phyloP scores from a whole-genome alignment of 2,329 filamentous ascomycete genomes.

The Calonectria pteridis region DNA sequence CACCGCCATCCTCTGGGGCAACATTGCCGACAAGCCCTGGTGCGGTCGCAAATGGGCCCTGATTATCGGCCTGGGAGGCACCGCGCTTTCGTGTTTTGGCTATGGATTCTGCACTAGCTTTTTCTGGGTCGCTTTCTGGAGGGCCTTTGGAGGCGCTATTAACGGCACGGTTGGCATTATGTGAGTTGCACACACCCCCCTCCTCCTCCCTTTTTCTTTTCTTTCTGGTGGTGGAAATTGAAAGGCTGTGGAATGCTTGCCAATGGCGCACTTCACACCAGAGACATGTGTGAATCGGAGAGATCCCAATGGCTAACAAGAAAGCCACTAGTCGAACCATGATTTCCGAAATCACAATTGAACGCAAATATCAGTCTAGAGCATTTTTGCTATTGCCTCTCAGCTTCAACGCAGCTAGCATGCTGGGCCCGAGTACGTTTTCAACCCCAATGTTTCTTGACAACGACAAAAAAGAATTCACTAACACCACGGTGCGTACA shows the following conservation, averaged over 20 bases:
- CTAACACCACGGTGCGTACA: conserved; percentile 35
- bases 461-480: not conserved
- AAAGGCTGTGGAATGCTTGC: not conserved
- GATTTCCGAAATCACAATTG: conserved; percentile 62
- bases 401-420: conserved; percentile 62
- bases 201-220: not conserved
- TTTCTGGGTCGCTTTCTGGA: conserved; percentile 72
- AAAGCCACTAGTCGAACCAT: conserved; percentile 55
- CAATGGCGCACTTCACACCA: not conserved
- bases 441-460: not conserved
- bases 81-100: conserved; percentile 75
- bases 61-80: conserved; percentile 77
- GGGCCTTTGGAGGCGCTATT: conserved; percentile 71
- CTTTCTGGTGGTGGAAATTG: not conserved
- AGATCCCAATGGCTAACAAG: conserved; percentile 6
- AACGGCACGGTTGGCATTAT: conserved; percentile 65
- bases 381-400: conserved; percentile 62
- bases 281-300: not conserved
- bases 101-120: conserved; percentile 80
- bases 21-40: conserved; percentile 69
- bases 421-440: conserved; percentile 58
- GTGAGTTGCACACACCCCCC: conserved; percentile 46
- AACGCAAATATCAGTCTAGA: conserved; percentile 61
- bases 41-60: conserved; percentile 77
- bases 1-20: conserved; percentile 80